Base-by-base conservation (phyloP, 805 yeast genomes). In the Pichia nakasei region DNA sequence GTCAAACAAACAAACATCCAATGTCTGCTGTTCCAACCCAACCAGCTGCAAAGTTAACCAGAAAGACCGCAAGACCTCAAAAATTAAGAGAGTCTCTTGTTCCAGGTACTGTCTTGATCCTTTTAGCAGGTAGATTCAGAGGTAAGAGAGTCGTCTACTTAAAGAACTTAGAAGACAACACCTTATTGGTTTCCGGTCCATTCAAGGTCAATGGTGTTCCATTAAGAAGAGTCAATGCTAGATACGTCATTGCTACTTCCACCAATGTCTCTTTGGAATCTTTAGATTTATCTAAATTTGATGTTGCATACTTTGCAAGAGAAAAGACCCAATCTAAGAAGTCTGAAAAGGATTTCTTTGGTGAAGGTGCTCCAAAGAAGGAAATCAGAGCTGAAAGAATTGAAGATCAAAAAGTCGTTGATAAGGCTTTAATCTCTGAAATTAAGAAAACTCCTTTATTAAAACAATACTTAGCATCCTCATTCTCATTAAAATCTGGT, bases 161-260 rank as follows among this genome's bases (percentile, higher is more conserved):
- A 70, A 91, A 91, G 83, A 73, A 82, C 71, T 80, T 93, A 68
- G 96, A 87, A 76, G 98, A 93, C 80, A 87, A 88, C 88, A 91
- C 97, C 57, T 78, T 91, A 63, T 83, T 91, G 68, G 96, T 91
- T 55, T 76, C 96, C 52, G 98, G 98, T 69, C 98, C 98, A 64
- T 93, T 93, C 95, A 91, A 93, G 82, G 85, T 91, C 64, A 91
- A 91, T 78, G 98, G 98, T 79, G 98, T 91, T 59, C 98, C 98
- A 71, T 79, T 91, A 70, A 88, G 97, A 85, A 86, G 97, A 81
- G 98, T 91, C 63, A 93, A 91, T 74, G 84, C 97, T 63, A 86
- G 96, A 74, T 93, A 91, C 75, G 98, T 93, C 63, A 91, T 91
- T 75, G 97, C 97, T 65, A 91, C 98, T 66, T 88, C 97, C 57